These are phyloP conservation scores for Polygonum maritimum DNA, from an alignment of 148 eudicot species.

Conservation along the genomic window DNA sequence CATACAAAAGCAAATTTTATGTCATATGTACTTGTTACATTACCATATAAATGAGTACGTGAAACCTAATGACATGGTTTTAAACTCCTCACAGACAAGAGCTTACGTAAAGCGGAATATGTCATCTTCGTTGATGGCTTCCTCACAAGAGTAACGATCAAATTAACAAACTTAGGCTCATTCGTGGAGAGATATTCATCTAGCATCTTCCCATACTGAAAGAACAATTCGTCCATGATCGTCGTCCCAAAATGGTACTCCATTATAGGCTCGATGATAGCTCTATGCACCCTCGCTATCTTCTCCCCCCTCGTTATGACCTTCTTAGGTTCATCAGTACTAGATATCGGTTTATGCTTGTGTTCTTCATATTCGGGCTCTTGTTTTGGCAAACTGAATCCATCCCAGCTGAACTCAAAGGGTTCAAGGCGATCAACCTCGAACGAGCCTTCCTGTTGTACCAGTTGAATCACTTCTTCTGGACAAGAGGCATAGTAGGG, in stretches of 20 bases:
- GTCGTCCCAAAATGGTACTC: conserved; percentile 42
- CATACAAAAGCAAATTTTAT: background rate
- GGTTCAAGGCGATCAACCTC: conserved; percentile 19
- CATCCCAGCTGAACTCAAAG: conserved; percentile 49
- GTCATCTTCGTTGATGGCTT: background rate
- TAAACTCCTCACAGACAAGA: background rate
- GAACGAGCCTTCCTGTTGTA: conserved; percentile 54
- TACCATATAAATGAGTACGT: background rate
- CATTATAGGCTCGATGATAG: conserved; percentile 51
- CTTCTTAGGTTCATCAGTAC: background rate
- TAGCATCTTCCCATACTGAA: conserved; percentile 25
- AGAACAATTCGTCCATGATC: conserved; percentile 44
- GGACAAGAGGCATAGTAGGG: conserved; percentile 55
- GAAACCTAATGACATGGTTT: background rate
- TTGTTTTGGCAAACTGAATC: background rate
- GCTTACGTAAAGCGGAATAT: background rate
- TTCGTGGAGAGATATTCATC: conserved; percentile 26
- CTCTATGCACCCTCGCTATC: conserved; percentile 44
- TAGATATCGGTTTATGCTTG: background rate
- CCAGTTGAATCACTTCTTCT: conserved; percentile 37
- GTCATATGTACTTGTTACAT: background rate
- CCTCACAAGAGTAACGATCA: conserved; percentile 26
- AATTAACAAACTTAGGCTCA: conserved; percentile 11
- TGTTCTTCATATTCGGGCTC: background rate
- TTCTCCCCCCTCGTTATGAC: conserved; percentile 28